These are phyloP conservation scores for Pseudogymnoascus sp. DNA, from an alignment of 2,329 filamentous ascomycete genomes.

Conservation along the genomic window DNA sequence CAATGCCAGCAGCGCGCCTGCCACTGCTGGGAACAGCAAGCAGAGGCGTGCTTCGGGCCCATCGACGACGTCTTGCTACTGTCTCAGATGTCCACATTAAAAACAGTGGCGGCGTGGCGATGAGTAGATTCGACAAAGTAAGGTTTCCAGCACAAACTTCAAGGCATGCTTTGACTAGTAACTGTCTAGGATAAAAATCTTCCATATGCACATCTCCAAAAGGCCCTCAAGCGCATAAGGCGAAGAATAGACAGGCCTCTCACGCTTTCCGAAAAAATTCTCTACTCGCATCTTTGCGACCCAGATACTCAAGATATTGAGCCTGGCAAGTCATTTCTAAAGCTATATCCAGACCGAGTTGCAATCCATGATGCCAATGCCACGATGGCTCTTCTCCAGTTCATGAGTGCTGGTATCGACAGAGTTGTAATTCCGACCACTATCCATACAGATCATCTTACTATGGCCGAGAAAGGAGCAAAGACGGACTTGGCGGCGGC, in stretches of 20 bases:
- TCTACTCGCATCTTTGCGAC: constrained; percentile 31
- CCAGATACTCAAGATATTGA: constrained; percentile 25
- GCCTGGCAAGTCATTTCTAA: constrained; percentile 32
- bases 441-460: constrained; percentile 34
- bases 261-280: constrained; percentile 32
- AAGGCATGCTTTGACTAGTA: too few relatives aligned
- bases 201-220: constrained; percentile 2
- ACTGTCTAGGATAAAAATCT: neutral
- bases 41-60: too few relatives aligned
- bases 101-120: too few relatives aligned
- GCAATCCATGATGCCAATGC: constrained; percentile 36
- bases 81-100: too few relatives aligned
- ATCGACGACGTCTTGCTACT: too few relatives aligned
- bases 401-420: constrained; percentile 34
- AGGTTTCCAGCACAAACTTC: too few relatives aligned
- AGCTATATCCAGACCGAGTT: constrained; percentile 32
- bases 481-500: constrained; percentile 27
- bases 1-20: too few relatives aligned
- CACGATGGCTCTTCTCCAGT: constrained; percentile 35
- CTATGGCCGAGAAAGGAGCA: constrained; percentile 28
- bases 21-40: too few relatives aligned
- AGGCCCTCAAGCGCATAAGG: neutral
- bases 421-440: constrained; percentile 32
- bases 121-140: too few relatives aligned
- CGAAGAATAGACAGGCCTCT: constrained; percentile 20